Conservation (phyloP, 306 rosid genomes). For the Cicer arietinum region DNA sequence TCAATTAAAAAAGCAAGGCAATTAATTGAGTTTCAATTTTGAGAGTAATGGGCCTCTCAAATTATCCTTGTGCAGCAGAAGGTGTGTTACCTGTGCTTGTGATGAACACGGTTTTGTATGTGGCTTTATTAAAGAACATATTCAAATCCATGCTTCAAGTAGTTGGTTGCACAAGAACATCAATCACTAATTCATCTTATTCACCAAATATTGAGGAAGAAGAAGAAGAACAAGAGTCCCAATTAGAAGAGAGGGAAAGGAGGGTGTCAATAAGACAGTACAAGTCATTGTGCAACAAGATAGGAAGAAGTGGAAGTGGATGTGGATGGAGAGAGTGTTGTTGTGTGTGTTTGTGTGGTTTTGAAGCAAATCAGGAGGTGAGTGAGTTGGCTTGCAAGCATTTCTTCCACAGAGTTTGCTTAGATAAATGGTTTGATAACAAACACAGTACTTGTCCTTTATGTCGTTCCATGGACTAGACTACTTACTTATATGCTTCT, state of each 20-base stretch:
- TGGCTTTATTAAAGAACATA: slow-evolving; percentile 67
- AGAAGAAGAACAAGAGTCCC: slow-evolving; percentile 33
- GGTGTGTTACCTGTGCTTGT: slow-evolving; percentile 69
- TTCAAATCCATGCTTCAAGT: slow-evolving; percentile 64
- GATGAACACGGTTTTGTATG: slow-evolving; percentile 66
- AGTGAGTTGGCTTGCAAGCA: slow-evolving; percentile 84
- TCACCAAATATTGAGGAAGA: slow-evolving; percentile 25
- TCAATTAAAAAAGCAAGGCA: neutral
- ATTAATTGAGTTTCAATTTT: neutral
- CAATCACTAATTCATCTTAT: neutral
- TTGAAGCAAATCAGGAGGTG: slow-evolving; percentile 75
- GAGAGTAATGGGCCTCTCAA: slow-evolving; percentile 72
- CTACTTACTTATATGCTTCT: neutral
- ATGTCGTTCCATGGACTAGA: slow-evolving; percentile 69
- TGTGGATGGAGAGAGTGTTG: slow-evolving; percentile 17
- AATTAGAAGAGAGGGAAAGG: slow-evolving; percentile 43
- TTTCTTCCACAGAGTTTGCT: slow-evolving; percentile 76
- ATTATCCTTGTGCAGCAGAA: slow-evolving; percentile 59
- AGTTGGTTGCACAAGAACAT: slow-evolving; percentile 39
- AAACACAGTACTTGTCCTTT: slow-evolving; percentile 71
- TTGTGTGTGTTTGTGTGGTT: slow-evolving; percentile 75
- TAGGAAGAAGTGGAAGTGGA: neutral
- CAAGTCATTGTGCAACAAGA: slow-evolving; percentile 54
- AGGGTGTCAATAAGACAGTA: slow-evolving; percentile 60
- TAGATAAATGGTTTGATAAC: slow-evolving; percentile 79